Evolutionary conservation across 2,329 filamentous ascomycete genomes (phyloP).

Genomic region (Hypoxylon sp.): DNA sequence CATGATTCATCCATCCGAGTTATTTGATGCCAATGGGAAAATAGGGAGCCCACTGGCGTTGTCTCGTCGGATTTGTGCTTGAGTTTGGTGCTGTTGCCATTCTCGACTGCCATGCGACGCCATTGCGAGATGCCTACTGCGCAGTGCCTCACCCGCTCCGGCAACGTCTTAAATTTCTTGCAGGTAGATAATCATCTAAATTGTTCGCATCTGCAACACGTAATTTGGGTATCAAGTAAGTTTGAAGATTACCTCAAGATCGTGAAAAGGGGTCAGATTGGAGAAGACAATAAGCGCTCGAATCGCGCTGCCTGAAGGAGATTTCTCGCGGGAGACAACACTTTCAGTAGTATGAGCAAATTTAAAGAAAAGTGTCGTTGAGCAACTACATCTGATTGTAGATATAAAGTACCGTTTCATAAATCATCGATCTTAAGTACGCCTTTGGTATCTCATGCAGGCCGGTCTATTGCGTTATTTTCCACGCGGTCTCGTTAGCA

Average conservation of each 20-base stretch:
- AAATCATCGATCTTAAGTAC: constrained; percentile 21
- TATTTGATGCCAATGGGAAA: neutral
- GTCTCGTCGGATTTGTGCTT: neutral
- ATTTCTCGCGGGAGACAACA: no score
- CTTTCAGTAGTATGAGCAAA: no score
- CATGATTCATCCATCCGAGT: no score
- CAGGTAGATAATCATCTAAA: neutral
- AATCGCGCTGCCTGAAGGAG: neutral
- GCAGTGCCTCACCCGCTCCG: neutral
- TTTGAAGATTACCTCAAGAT: neutral
- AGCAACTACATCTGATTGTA: neutral
- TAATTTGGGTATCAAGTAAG: neutral
- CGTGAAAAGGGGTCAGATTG: neutral
- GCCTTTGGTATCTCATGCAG: constrained; percentile 40
- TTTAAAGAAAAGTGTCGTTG: neutral
- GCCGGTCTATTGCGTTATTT: constrained; percentile 19
- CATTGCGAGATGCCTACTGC: neutral
- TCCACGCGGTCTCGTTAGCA: constrained; percentile 3
- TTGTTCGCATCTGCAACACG: neutral
- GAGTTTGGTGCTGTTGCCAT: neutral
- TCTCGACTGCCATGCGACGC: neutral
- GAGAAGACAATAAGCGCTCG: neutral
- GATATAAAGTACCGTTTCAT: neutral
- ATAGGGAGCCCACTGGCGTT: neutral
- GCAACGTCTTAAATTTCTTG: no score